phyloP scores from a whole-genome alignment of 2,329 filamentous ascomycete species.

The Fusarium tricinctum region DNA sequence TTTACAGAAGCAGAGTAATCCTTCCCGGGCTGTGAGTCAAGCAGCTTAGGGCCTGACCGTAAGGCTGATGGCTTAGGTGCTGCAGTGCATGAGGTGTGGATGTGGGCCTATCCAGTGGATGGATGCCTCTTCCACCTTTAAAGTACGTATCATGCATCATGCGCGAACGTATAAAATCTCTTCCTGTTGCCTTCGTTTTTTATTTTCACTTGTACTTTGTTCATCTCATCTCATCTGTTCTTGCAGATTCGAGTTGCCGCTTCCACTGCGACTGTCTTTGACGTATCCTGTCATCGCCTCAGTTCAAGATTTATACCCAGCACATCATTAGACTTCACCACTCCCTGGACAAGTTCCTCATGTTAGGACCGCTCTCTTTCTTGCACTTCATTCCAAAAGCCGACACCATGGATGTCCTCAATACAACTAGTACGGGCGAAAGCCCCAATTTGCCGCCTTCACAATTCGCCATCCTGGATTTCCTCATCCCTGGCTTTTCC shows the following conservation, averaged over 20 bases:
- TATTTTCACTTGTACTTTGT: background rate
- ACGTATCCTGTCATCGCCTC: background rate
- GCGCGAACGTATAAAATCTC: slow-evolving; percentile 29
- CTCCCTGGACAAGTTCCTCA: background rate
- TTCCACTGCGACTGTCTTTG: background rate
- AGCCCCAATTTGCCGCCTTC: slow-evolving; percentile 45
- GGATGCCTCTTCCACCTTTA: slow-evolving; percentile 14
- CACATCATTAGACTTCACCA: background rate
- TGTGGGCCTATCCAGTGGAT: too few relatives aligned
- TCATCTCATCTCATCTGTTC: slow-evolving; percentile 13
- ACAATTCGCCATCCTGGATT: slow-evolving; percentile 68
- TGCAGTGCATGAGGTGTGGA: background rate
- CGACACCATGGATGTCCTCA: slow-evolving; percentile 46
- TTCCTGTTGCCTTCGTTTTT: background rate
- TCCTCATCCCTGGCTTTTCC: slow-evolving; percentile 76
- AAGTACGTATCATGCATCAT: slow-evolving; percentile 10
- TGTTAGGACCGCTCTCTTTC: slow-evolving; percentile 28
- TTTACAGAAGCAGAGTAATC: background rate
- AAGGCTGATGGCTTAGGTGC: slow-evolving; percentile 19
- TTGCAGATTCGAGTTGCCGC: slow-evolving; percentile 9
- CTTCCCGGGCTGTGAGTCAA: slow-evolving; percentile 36
- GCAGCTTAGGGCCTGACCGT: slow-evolving; percentile 7
- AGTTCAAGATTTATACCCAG: background rate
- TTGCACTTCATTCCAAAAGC: slow-evolving; percentile 18
- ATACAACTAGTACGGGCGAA: slow-evolving; percentile 36